phyloP scores from a whole-genome alignment of 1,284 basidiomycete species.

The Microbotryomycetes sp. region DNA sequence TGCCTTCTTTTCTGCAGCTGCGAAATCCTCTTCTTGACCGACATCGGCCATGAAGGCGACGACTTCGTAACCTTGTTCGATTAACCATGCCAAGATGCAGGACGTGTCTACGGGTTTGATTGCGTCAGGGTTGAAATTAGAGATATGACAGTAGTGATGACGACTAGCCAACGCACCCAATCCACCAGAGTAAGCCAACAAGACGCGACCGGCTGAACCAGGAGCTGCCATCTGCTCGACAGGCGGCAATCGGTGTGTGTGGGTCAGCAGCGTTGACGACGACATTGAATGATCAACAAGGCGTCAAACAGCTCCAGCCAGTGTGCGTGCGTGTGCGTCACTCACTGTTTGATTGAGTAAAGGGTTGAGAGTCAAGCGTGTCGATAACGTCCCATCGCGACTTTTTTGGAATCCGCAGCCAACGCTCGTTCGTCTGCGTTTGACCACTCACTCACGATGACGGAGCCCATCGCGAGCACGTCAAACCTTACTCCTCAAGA shows the following conservation, averaged over 20 bases:
- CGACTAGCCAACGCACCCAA: slow-evolving; percentile 60
- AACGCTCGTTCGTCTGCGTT: too few relatives aligned
- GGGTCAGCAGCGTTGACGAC: too few relatives aligned
- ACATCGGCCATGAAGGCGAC: slow-evolving; percentile 99
- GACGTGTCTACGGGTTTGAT: slow-evolving; percentile 64
- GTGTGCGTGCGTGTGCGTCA: too few relatives aligned
- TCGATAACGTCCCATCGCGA: too few relatives aligned
- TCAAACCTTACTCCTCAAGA: neutral
- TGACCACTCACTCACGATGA: too few relatives aligned
- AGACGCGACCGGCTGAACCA: slow-evolving; percentile 64
- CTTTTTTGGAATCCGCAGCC: too few relatives aligned
- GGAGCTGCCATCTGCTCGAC: slow-evolving; percentile 22
- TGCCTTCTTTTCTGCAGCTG: slow-evolving; percentile 85
- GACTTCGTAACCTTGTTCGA: slow-evolving; percentile 96
- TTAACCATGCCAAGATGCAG: slow-evolving; percentile 93
- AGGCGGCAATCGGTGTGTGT: too few relatives aligned
- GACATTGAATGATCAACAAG: too few relatives aligned
- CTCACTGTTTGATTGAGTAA: too few relatives aligned
- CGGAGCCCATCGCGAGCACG: neutral
- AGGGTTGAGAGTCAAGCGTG: too few relatives aligned
- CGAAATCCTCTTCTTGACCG: slow-evolving; percentile 98
- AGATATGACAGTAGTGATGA: neutral
- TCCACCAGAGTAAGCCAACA: slow-evolving; percentile 95
- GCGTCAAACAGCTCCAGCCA: too few relatives aligned
- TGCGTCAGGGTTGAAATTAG: slow-evolving; percentile 5